Conservation (phyloP, 345 rosid genomes). For the Arabis hirsuta region DNA sequence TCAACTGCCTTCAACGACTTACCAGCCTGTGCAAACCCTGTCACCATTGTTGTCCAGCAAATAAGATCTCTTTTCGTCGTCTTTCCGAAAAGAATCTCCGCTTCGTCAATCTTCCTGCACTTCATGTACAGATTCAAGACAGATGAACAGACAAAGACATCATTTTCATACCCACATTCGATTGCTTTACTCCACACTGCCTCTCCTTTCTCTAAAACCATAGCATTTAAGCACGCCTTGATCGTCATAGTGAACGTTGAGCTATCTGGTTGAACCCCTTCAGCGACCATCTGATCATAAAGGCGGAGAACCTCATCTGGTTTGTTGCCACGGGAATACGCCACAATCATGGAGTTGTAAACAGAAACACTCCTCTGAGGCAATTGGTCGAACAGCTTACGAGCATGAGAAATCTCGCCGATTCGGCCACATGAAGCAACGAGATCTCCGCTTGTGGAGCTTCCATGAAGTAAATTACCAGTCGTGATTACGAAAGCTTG, state of each 20-base stretch:
- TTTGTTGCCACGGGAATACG: slow-evolving; percentile 52
- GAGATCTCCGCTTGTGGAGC: slow-evolving; percentile 37
- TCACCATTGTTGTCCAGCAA: slow-evolving; percentile 76
- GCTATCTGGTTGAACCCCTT: slow-evolving; percentile 68
- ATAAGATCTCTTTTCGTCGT: slow-evolving; percentile 65
- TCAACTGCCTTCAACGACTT: slow-evolving; percentile 56
- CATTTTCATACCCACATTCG: slow-evolving; percentile 60
- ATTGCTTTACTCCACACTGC: slow-evolving; percentile 59
- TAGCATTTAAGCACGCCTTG: slow-evolving; percentile 65
- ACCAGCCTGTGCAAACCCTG: slow-evolving; percentile 58
- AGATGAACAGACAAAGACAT: slow-evolving; percentile 75
- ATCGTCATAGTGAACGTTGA: slow-evolving; percentile 68
- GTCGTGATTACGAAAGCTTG: slow-evolving; percentile 54
- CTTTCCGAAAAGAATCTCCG: slow-evolving; percentile 54
- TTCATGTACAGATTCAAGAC: slow-evolving; percentile 70
- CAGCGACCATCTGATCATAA: slow-evolving; percentile 58
- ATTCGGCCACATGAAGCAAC: slow-evolving; percentile 42
- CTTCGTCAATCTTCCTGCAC: slow-evolving; percentile 58
- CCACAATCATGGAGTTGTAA: slow-evolving; percentile 66
- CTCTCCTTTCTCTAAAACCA: slow-evolving; percentile 55
- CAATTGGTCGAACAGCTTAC: slow-evolving; percentile 60
- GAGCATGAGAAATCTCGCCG: slow-evolving; percentile 54
- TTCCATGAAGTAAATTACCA: slow-evolving; percentile 44
- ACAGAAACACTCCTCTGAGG: slow-evolving; percentile 51
- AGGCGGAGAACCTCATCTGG: slow-evolving; percentile 55